Evolutionary conservation across 768 basidiomycete species (phyloP), one percentile per base, ranked within the genome.

Genomic region (Mycena haematopus): DNA sequence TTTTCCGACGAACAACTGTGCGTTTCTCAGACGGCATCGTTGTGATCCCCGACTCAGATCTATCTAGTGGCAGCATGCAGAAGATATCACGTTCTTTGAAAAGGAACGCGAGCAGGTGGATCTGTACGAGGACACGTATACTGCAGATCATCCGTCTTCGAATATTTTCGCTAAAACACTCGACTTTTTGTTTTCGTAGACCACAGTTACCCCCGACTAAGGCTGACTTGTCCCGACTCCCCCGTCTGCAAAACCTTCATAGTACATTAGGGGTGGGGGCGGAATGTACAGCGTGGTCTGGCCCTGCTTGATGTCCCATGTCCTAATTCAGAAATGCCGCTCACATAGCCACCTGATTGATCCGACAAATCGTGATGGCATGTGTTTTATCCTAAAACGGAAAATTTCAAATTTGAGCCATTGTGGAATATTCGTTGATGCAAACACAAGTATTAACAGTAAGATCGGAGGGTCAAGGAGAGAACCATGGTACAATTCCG

Each of bases 11-110:
- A 49, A 80, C 81, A 27, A 59, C 77, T 69, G 83, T 81, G 52
- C 45, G 76, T 65, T 19, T 7, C 19, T 19, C 13, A 22, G 6
- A 19, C n/a, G 1, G 27, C 4, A 31, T 4, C 13, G 22, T 13
- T 44, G 19, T 24, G 24, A 21, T 9, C 29, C 29, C 19, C 24
- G 31, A 14, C 2, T 11, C 25, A 42, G 33, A 40, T 38, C 11
- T 33, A 11, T 52, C 8, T 60, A 84, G 82, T 81, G 79, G 77
- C 77, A 74, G 53, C 66, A 67, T 44, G 69, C 77, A 22, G 71
- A 77, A 49, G 70, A 78, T 42, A 72, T 81, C 52, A 72, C 76
- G 0, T 83, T 84, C 71, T 83, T 84, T 55, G 78, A 78, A 27
- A 70, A 72, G 49, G 83, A 84, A 66, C 73, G 83, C 21, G 68